Percentiles rank a stretch among this genome's conserved stretches.
These are phyloP conservation scores for baker's yeast (Saccharomyces cerevisiae) DNA, from an alignment of 805 yeast genomes.

Conservation along the genomic window DNA sequence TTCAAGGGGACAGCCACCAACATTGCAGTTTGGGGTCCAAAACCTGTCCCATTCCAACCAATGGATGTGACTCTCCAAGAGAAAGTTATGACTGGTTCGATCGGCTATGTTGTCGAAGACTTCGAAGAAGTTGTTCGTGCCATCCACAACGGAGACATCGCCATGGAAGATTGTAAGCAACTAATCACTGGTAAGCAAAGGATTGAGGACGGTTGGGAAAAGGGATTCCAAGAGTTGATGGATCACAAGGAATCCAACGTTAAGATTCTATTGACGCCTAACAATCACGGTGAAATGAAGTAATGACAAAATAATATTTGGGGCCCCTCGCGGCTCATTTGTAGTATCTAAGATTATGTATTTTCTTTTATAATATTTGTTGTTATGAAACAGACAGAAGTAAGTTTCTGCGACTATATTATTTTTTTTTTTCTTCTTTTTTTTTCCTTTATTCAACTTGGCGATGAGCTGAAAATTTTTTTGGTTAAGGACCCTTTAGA, in stretches of 20 bases:
- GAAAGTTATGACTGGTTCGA: conserved; percentile 49
- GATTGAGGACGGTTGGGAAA: conserved; percentile 43
- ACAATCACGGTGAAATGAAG: conserved; percentile 31
- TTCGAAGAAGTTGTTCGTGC: conserved; percentile 50
- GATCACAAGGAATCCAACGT: conserved; percentile 48
- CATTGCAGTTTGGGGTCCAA: conserved; percentile 57
- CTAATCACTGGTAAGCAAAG: conserved; percentile 48
- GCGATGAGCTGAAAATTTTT: neutral
- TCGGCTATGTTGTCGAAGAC: conserved; percentile 51
- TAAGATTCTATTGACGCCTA: conserved; percentile 46
- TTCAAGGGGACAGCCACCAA: conserved; percentile 54
- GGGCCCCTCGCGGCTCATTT: neutral
- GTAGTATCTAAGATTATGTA: neutral
- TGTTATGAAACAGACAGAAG: neutral
- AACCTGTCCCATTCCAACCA: conserved; percentile 42
- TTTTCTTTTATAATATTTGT: neutral
- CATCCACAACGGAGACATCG: conserved; percentile 39
- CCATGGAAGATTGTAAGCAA: conserved; percentile 35
- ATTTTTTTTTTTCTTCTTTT: neutral
- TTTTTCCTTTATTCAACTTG: neutral
- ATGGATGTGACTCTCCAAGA: conserved; percentile 51
- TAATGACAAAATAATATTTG: neutral
- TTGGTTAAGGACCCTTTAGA: neutral
- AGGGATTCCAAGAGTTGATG: conserved; percentile 45
- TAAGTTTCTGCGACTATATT: neutral